Conservation (phyloP, 2,329 filamentous ascomycete genomes). For the Tricladium varicosporioides region DNA sequence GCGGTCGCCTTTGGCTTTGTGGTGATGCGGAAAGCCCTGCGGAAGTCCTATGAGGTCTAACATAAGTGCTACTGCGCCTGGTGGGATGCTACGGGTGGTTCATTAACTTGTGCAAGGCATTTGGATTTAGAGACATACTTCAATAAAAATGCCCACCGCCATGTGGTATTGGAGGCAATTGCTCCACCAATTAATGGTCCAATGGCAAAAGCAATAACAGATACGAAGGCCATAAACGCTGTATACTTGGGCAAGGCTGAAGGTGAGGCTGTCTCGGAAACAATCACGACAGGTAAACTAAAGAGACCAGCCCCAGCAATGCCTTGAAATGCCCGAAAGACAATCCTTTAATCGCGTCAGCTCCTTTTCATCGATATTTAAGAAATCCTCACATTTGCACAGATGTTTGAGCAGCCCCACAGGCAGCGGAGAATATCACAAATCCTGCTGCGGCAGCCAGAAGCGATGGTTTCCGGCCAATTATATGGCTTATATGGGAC, state of each 20-base stretch:
- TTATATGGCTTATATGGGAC: not conserved
- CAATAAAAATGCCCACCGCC: constrained; percentile 11
- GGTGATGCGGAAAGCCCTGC: constrained; percentile 42
- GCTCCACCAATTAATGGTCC: constrained; percentile 15
- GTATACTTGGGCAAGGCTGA: constrained; percentile 37
- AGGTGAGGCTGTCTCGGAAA: constrained; percentile 49
- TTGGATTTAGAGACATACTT: constrained; percentile 4
- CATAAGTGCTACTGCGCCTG: constrained; percentile 45
- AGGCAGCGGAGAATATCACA: not conserved
- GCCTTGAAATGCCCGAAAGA: constrained; percentile 34
- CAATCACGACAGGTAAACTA: constrained; percentile 44
- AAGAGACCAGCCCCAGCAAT: constrained; percentile 45
- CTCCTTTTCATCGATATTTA: not conserved
- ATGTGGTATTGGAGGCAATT: constrained; percentile 9
- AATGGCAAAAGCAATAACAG: constrained; percentile 35
- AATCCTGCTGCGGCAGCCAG: not conserved
- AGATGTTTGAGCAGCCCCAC: not conserved
- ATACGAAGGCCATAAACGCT: constrained; percentile 32
- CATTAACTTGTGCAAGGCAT: not conserved
- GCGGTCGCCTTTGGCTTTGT: constrained; percentile 20
- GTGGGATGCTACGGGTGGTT: constrained; percentile 42
- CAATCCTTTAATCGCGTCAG: constrained; percentile 1
- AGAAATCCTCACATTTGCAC: not conserved
- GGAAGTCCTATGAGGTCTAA: constrained; percentile 42
- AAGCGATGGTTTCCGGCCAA: not conserved